Evolutionary conservation across 208 protist genomes (phyloP), one percentile per base, ranked within the genome.

Genomic region (Naegleria lovaniensis): DNA sequence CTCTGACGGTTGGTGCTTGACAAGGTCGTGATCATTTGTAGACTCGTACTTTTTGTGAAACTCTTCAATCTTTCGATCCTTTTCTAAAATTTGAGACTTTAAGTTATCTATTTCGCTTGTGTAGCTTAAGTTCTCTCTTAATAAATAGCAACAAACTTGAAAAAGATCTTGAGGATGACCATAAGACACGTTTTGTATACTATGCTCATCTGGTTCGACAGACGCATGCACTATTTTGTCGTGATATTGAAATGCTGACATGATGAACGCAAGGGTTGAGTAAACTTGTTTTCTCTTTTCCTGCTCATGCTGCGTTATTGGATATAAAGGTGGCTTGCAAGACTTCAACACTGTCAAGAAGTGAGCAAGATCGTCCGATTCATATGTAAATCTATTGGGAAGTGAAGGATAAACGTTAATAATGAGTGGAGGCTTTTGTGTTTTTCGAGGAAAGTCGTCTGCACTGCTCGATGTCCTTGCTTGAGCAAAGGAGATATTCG

Each of bases 101-200:
- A 88, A 39, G 38, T 33, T 6, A 38, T 88, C 85, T 16, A 88
- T 39, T 58, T 88, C 25, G 41, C 41, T 88, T 22, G 9, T 51
- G 6, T 43, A 58, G 1, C n/a, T 48, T 25, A 36, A 39, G 11
- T 25, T 38, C 38, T 88, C 85, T 13, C 40, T 58, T 0, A 58
- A 88, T 38, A 88, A 88, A 58, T 40, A 88, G 33, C 85, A 88
- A 58, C 41, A 58, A 33, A 88, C n/a, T 88, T 88, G 85, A 58
- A 88, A 58, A 9, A 88, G 16, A 58, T 88, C 85, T 88, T 88
- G n/a, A 58, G 85, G 85, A 39, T 88, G 85, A n/a, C 41, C 85
- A 38, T 88, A 88, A 22, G 85, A 88, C 5, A 88, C 25, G 13
- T 58, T 79, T 36, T 29, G 67, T 36, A 36, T 79, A 36, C 67